Base-by-base conservation (phyloP, 805 yeast species). In the Diddensiella transvaalensis region DNA sequence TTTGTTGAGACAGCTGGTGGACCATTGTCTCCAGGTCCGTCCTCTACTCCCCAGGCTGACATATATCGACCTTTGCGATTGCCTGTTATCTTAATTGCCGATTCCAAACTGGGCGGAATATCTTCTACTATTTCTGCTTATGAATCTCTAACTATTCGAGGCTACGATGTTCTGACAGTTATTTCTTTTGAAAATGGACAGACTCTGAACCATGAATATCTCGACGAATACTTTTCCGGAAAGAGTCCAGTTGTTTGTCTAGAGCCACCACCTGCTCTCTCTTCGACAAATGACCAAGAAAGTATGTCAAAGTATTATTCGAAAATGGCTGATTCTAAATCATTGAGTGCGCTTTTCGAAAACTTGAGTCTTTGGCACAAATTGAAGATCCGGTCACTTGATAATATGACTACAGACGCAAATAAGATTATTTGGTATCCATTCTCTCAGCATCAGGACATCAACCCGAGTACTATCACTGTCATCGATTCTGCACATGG, bases 1-100 rank as follows among this genome's bases (percentile, higher is more conserved):
- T 40, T 57, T 11, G 51, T 55, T 6, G 60, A 57, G 48, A 53
- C 60, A 5, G 60, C 60, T 23, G 60, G 60, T 8, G 60, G 60
- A 2, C 57, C 49, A 4, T 46, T 55, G 17, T 56, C 60, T 18
- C 60, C 60, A 2, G 40, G 50, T 6, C 56, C 56, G 3, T 39
- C 53, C 4, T 50, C 50, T 4, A 42, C 52, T 1, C 44, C 49
- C 2, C 60, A 57, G 42, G 59, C 59, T 11, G 60, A 57, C 45
- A 26, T 56, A 13, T 56, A 47, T 36, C 40, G 60, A 37, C 51
- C 52, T 2, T 40, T 56, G 23, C 43, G 60, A 10, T 42, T 57
- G 11, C 60, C 60, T 0, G 54, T 50, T 11, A 40, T 55, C 18
- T 47, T 57, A 2, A 51, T 57, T 8, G 60, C 53, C 0, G 60